Conservation (phyloP, 768 basidiomycete genomes). For the Termitomyces sp. region DNA sequence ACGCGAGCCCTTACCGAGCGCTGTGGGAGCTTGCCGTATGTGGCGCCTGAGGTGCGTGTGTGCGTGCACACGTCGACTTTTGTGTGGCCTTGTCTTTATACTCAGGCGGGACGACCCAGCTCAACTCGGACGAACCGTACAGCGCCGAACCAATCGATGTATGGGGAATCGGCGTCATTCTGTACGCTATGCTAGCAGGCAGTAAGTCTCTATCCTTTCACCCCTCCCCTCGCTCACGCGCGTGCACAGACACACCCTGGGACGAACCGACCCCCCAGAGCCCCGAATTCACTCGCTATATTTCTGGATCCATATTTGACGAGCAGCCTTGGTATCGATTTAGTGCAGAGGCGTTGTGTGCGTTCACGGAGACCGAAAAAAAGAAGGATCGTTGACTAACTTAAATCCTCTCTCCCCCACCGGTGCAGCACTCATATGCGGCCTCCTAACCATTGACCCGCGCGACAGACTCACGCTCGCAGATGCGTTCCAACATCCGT, state of each 20-base stretch:
- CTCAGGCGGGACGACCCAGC: slow-evolving; percentile 29
- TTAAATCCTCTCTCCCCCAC: background rate
- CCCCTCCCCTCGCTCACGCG: background rate
- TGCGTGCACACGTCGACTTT: no score
- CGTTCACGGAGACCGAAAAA: slow-evolving; percentile 17
- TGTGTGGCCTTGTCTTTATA: no score
- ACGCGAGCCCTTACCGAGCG: slow-evolving; percentile 55
- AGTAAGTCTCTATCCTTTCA: slow-evolving; percentile 41
- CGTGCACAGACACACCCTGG: slow-evolving; percentile 85
- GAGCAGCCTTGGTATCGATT: slow-evolving; percentile 80
- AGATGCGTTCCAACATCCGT: slow-evolving; percentile 49
- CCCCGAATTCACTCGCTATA: slow-evolving; percentile 74
- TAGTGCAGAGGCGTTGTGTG: slow-evolving; percentile 52
- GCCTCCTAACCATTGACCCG: slow-evolving; percentile 71
- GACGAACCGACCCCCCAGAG: slow-evolving; percentile 83
- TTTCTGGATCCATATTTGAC: slow-evolving; percentile 65
- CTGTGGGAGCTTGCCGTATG: slow-evolving; percentile 11
- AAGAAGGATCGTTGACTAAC: no score
- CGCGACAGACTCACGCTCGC: slow-evolving; percentile 57
- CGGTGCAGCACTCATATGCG: slow-evolving; percentile 12
- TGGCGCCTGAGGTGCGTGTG: slow-evolving; percentile 8
- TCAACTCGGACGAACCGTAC: slow-evolving; percentile 65
- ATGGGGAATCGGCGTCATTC: slow-evolving; percentile 93
- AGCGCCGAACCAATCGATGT: slow-evolving; percentile 90
- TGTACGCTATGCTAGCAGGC: slow-evolving; percentile 86